Evolutionary conservation across 1,139 yeast genomes (phyloP).

Genomic region (Geotrichum phurueaensis): DNA sequence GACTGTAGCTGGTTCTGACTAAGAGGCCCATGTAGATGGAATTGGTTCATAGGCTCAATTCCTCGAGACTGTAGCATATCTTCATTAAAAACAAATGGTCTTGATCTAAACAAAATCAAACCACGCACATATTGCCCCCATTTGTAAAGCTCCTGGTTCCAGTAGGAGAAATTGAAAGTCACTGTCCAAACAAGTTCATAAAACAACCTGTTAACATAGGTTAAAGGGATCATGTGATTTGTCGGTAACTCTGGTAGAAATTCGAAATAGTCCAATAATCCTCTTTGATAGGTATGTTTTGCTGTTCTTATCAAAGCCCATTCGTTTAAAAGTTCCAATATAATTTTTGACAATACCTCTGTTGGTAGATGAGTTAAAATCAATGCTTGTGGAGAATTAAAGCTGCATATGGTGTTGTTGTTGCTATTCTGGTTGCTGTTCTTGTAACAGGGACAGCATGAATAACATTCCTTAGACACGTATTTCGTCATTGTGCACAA

Average conservation of each 20-base stretch:
- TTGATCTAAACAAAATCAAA: neutral
- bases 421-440: too few species aligned
- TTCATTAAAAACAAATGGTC: neutral
- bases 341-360: too few species aligned
- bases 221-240: neutral
- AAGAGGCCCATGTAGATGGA: neutral
- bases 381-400: too few species aligned
- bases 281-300: too few species aligned
- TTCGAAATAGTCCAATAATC: neutral
- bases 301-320: too few species aligned
- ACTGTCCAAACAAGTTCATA: neutral
- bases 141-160: neutral
- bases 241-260: neutral
- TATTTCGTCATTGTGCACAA: too few species aligned
- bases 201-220: neutral
- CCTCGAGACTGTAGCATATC: neutral
- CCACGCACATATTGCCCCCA: neutral
- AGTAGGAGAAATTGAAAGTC: neutral
- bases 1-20: neutral
- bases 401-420: too few species aligned
- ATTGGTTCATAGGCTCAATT: neutral
- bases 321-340: too few species aligned
- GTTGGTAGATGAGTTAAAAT: too few species aligned
- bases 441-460: too few species aligned
- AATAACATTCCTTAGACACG: too few species aligned